These are phyloP conservation scores for Podospora conica DNA, from an alignment of 495 filamentous ascomycete genomes.

Conservation along the genomic window DNA sequence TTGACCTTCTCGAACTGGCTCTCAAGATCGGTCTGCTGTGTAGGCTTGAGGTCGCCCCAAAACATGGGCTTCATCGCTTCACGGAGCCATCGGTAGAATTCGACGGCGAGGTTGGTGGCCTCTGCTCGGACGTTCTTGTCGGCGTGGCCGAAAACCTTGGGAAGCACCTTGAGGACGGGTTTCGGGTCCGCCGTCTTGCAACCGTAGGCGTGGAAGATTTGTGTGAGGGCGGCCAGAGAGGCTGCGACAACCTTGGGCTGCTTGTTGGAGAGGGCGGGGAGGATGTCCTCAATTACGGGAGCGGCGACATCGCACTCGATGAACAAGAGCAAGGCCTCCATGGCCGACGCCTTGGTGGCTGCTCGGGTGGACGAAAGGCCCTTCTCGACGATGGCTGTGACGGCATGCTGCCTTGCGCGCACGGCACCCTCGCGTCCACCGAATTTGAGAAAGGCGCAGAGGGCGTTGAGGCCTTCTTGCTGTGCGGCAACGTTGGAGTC, in stretches of 20 bases:
- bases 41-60: constrained; percentile 91
- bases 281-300: constrained; percentile 82
- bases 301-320: constrained; percentile 84
- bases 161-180: constrained; percentile 81
- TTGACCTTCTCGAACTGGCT: constrained; percentile 91
- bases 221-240: constrained; percentile 67
- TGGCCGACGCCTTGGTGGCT: constrained; percentile 75
- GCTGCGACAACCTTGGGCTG: constrained; percentile 91
- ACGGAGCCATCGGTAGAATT: constrained; percentile 93
- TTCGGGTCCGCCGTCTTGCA: constrained; percentile 97
- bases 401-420: constrained; percentile 68
- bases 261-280: constrained; percentile 83
- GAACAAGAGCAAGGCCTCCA: constrained; percentile 83
- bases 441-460: constrained; percentile 86
- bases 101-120: constrained; percentile 83
- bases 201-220: constrained; percentile 86
- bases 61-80: constrained; percentile 99
- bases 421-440: constrained; percentile 72
- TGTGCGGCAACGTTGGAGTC: constrained; percentile 98
- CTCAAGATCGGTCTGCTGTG: constrained; percentile 91
- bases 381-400: constrained; percentile 82
- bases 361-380: constrained; percentile 80
- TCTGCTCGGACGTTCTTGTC: constrained; percentile 98
- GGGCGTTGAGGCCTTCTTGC: constrained; percentile 78
- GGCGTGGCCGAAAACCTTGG: constrained; percentile 89